phyloP scores from a whole-genome alignment of 2,329 filamentous ascomycete genomes.

The Thyridium curvatum region DNA sequence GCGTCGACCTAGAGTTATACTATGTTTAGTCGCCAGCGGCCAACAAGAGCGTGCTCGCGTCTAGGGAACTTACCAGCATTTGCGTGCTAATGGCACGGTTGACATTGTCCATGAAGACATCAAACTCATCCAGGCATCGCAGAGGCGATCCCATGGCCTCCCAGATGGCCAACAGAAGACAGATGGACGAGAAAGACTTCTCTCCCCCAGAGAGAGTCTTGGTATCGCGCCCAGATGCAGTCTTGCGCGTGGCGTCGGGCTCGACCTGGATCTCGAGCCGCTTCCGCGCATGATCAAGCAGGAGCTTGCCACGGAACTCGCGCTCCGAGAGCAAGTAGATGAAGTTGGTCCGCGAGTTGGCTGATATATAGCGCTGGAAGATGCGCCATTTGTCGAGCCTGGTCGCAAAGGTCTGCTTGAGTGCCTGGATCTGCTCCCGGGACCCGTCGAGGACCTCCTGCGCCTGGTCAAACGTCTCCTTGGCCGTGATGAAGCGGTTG shows the following conservation, averaged over 20 bases:
- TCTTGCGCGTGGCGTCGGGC: constrained; percentile 62
- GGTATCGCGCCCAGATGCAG: constrained; percentile 68
- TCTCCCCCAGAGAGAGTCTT: constrained; percentile 94
- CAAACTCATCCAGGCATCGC: constrained; percentile 93
- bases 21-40: neutral
- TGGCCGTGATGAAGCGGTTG: constrained; percentile 33
- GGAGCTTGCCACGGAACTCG: constrained; percentile 76
- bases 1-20: constrained; percentile 58
- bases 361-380: constrained; percentile 80
- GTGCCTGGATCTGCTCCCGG: constrained; percentile 26
- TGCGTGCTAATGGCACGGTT: constrained; percentile 90
- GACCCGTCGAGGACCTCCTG: constrained; percentile 37
- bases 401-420: constrained; percentile 56
- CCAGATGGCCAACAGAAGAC: constrained; percentile 87
- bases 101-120: constrained; percentile 98
- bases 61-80: constrained; percentile 71
- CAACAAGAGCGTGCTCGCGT: too few relatives aligned
- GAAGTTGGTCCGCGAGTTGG: constrained; percentile 81
- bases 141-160: constrained; percentile 97
- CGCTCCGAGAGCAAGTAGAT: constrained; percentile 83
- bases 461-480: constrained; percentile 32
- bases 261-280: constrained; percentile 72
- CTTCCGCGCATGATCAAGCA: constrained; percentile 70
- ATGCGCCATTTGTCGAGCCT: constrained; percentile 71
- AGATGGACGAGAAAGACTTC: constrained; percentile 97